Base-by-base conservation (phyloP, 140 eudicot genomes). In the Erigeron philadelphicus region DNA sequence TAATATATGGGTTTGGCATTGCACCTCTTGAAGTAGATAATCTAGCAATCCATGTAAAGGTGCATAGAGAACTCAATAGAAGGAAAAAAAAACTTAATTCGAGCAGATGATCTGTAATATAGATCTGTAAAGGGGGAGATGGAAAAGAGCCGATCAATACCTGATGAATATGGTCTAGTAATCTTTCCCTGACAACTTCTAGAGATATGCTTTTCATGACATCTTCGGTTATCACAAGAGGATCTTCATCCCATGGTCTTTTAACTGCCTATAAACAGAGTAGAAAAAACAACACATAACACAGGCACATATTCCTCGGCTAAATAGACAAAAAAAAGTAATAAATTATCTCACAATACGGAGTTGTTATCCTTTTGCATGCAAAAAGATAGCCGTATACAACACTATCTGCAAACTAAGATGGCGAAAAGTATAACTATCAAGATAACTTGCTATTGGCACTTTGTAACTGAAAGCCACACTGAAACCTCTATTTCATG, bases 181-280 rank as follows among this genome's bases (percentile, higher is more conserved):
- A 80, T 73, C 69, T 92, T 80, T 92, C 98, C 52, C 95, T 82
- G 15, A 92, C 98, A 68, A 88, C 84, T 86, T 92, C 95, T 15
- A 88, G 66, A 10, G 98, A 92, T 79, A 92, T 88, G 70, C 79
- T 84, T 84, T 88, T 92, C 98, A 92, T 88, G 47, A 92, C 95
- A 79, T 92, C 96, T 81, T 92, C 96, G 12, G 92, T 88, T 92
- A 84, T 83, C 45, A 68, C 61, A 44, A 86, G 84, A 12, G 96
- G 96, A 81, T 92, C 98, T 84, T 92, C 96, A 56, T 88, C 95
- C 98, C 98, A 92, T 19, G 95, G 98, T 84, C 96, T 83, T 84
- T 79, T 75, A 50, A 92, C 92, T 66, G 98, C 95, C 96, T 89
- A 21, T 21, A 77, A 67, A 76, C 58, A 72, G 69, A 71, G 62